phyloP scores from a whole-genome alignment of 148 eudicot species.

The Rhododendron henanense region DNA sequence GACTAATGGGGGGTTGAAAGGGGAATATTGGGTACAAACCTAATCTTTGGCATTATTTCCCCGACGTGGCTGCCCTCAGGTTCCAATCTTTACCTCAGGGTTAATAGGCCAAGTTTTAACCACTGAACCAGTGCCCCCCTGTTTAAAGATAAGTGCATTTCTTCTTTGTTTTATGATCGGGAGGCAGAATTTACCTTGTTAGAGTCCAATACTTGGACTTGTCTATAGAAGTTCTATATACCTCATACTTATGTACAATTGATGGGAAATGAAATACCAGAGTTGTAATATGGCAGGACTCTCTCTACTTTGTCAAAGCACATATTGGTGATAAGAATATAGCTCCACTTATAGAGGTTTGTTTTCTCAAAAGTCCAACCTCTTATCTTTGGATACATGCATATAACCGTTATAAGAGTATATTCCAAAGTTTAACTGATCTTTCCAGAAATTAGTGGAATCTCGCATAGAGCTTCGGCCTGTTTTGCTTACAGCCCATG shows the following conservation, averaged over 20 bases:
- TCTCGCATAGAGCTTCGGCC: constrained; percentile 12
- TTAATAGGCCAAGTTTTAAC: neutral
- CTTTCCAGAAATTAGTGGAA: constrained; percentile 8
- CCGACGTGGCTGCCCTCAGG: neutral
- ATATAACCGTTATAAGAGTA: neutral
- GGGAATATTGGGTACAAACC: neutral
- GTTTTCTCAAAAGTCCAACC: neutral
- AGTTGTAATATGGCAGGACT: neutral
- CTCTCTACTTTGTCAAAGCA: constrained; percentile 1
- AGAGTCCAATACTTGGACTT: neutral
- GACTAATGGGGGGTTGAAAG: neutral
- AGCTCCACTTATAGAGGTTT: constrained; percentile 3
- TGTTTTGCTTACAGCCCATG: constrained; percentile 3
- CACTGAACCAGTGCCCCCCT: neutral
- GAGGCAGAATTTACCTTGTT: neutral
- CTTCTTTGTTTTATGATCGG: neutral
- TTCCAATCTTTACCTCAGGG: neutral
- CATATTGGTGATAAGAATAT: constrained; percentile 7
- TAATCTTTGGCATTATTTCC: neutral
- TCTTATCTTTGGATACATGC: neutral
- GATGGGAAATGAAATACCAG: neutral
- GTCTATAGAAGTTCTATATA: neutral
- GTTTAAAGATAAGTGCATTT: neutral
- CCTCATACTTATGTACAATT: neutral
- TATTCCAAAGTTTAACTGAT: neutral